These are phyloP conservation scores for Miscanthus lutarioriparius DNA, from an alignment of 176 grass and related monocot species.

Conservation along the genomic window DNA sequence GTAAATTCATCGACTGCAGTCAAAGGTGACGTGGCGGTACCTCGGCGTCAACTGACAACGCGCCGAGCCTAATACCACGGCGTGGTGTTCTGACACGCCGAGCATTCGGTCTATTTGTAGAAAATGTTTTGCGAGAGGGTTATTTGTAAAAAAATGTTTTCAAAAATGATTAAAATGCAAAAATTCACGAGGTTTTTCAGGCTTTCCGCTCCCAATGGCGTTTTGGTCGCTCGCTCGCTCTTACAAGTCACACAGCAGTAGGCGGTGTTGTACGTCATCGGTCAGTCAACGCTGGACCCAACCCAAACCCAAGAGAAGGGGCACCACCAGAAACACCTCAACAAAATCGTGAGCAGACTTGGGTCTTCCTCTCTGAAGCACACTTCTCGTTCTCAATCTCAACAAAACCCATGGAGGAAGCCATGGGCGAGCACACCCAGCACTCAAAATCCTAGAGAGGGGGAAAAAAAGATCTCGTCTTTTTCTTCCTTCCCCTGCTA, in stretches of 20 bases:
- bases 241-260: background rate
- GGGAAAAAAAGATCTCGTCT: background rate
- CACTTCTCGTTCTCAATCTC: background rate
- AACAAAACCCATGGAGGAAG: slow-evolving; percentile 27
- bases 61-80: too few species aligned
- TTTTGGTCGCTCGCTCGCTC: slow-evolving; percentile 15
- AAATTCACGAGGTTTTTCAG: slow-evolving; percentile 7
- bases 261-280: slow-evolving; percentile 24
- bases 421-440: slow-evolving; percentile 21
- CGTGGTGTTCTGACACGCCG: too few species aligned
- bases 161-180: too few species aligned
- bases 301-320: background rate
- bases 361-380: background rate
- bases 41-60: too few species aligned
- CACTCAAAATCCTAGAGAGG: slow-evolving; percentile 20
- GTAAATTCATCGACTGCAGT: too few species aligned
- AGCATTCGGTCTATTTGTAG: too few species aligned
- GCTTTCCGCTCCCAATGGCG: background rate
- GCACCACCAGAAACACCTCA: background rate
- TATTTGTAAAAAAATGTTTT: too few species aligned
- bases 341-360: background rate
- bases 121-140: too few species aligned
- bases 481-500: background rate
- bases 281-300: slow-evolving; percentile 43
- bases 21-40: too few species aligned